These are phyloP conservation scores for Mortierella sp. DNA, from an alignment of 371 early-diverging fungal genomes.

Conservation along the genomic window DNA sequence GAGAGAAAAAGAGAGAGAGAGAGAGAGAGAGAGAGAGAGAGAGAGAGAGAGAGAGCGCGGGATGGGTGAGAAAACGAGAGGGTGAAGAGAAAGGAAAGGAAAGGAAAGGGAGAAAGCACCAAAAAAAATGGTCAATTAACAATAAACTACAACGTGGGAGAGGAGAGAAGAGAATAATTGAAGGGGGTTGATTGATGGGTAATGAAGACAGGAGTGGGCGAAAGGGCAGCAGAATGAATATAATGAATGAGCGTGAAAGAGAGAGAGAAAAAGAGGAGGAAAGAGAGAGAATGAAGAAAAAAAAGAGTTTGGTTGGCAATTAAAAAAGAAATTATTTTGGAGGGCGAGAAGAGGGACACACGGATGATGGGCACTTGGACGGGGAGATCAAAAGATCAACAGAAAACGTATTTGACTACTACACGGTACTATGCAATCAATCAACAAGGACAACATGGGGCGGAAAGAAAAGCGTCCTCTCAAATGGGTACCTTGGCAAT, in stretches of 20 bases:
- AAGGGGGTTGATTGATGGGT: not conserved
- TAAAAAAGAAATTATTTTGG: not conserved
- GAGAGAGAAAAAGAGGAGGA: not conserved
- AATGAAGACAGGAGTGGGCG: constrained; percentile 18
- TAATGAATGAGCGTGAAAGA: not conserved
- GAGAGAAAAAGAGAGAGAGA: constrained; percentile 8
- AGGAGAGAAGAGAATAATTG: not conserved
- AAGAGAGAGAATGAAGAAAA: not conserved
- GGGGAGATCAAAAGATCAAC: not conserved
- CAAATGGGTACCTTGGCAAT: not conserved
- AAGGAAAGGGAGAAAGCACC: not conserved
- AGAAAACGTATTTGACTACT: not conserved
- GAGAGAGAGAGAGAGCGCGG: not conserved
- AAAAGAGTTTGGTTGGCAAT: constrained; percentile 6
- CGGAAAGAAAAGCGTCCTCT: not conserved
- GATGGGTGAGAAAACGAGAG: constrained; percentile 7
- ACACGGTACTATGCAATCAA: not conserved
- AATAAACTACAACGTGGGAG: constrained; percentile 16
- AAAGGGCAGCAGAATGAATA: not conserved
- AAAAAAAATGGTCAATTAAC: not conserved
- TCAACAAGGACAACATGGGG: not conserved
- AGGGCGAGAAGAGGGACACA: not conserved
- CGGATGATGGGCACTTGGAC: not conserved
- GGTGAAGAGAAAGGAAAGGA: constrained; percentile 1
- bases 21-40: constrained; percentile 4